Evolutionary conservation across 345 rosid genomes (phyloP), one percentile per base, ranked within the genome.

Genomic region (Adansonia digitata): DNA sequence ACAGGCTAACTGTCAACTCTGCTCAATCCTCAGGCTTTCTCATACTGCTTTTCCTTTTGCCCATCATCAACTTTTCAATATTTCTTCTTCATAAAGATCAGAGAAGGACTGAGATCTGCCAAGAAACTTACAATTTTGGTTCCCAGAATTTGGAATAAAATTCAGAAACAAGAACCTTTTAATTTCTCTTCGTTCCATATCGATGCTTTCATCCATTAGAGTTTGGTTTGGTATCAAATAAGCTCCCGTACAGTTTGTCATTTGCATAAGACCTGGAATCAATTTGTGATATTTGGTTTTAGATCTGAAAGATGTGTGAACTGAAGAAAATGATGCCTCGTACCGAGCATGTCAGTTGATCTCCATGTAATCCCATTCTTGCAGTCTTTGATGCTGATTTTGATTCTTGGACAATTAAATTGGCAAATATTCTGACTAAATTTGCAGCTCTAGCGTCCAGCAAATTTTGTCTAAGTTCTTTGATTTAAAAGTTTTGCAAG

Each of bases 1-100:
- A 10, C 86, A 4, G 92, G 92, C 80, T 88, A 85, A 79, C 72
- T 46, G 5, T 68, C 42, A 7, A 29, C 62, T 29, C 52, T 20
- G 63, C 46, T 14, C 27, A 35, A 56, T 35, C 73, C 53, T 35
- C 51, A 46, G 13, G 59, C 48, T 71, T 51, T 73, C 53, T 67
- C 37, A 13, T 46, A 48, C 37, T 46, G 27, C 11, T 52, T 75
- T 56, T 6, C 29, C 13, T 65, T 72, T 75, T 79, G 69, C 49
- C 74, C 73, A 53, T 72, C 57, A 24, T 46, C 67, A 64, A 71
- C 74, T 10, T 46, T 40, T 61, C 62, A 43, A 57, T 72, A 53
- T 68, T 62, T 71, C 46, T 18, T 31, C 68, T 4, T 67, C 37
- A 78, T 57, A 70, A 40, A 43, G 53, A 48, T 48, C 4, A 48